Evolutionary conservation across 805 yeast species (phyloP).

Genomic region (Komagataella ulmi): DNA sequence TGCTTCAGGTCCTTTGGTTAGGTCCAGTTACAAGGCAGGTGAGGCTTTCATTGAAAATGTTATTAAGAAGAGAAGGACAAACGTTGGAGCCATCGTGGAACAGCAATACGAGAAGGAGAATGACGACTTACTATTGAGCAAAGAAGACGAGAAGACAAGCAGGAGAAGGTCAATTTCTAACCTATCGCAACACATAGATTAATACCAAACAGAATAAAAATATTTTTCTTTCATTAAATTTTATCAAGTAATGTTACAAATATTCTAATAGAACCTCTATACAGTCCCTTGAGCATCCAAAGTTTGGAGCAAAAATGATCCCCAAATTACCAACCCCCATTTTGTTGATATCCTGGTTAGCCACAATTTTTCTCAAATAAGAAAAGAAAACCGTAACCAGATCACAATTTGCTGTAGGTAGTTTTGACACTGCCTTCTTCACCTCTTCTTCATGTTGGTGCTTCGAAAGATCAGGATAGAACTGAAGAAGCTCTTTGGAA

Average conservation of each 20-base stretch:
- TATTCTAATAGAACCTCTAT: conserved; percentile 6
- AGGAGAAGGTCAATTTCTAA: not conserved
- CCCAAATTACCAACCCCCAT: conserved; percentile 61
- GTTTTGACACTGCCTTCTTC: conserved; percentile 9
- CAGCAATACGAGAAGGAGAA: conserved; percentile 7
- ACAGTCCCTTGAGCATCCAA: conserved; percentile 4
- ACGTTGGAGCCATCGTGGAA: conserved; percentile 19
- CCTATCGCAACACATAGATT: not conserved
- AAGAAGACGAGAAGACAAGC: not conserved
- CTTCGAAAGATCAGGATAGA: not conserved
- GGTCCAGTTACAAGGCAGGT: conserved; percentile 97
- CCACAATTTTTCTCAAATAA: conserved; percentile 45
- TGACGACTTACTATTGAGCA: not conserved
- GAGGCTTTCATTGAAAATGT: conserved; percentile 95
- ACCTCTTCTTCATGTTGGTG: not conserved
- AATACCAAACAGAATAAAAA: not conserved
- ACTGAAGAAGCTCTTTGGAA: not conserved
- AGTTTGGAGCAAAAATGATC: conserved; percentile 13
- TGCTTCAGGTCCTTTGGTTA: conserved; percentile 93
- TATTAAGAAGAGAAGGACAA: conserved; percentile 55
- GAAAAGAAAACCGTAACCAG: conserved; percentile 47
- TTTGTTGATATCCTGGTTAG: conserved; percentile 45
- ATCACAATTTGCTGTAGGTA: conserved; percentile 42
- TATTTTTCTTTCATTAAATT: not conserved
- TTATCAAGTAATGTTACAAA: conserved; percentile 1